Conservation (phyloP, 768 basidiomycete species). For the Rhodotorula babjevae region DNA sequence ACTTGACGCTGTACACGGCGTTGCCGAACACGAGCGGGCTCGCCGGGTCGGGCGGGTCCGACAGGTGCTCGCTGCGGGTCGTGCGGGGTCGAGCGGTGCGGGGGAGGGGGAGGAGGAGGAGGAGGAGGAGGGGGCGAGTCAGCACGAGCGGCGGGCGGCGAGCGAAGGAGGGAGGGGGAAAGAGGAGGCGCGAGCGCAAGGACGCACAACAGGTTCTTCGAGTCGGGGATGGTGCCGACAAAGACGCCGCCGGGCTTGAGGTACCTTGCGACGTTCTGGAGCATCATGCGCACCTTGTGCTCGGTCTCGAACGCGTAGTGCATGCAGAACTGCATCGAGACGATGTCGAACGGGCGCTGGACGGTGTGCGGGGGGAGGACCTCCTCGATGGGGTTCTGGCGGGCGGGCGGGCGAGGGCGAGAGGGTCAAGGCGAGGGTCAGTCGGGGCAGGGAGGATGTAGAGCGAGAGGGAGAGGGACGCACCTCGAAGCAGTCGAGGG, state of each 20-base stretch:
- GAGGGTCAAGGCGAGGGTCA: neutral
- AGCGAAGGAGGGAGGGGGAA: neutral
- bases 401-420: neutral
- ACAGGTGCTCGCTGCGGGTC: slow-evolving; percentile 63
- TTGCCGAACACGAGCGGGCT: slow-evolving; percentile 81
- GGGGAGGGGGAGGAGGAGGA: neutral
- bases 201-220: slow-evolving; percentile 72
- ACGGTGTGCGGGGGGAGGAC: slow-evolving; percentile 53
- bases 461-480: slow-evolving; percentile 22
- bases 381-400: slow-evolving; percentile 60
- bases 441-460: too few species aligned
- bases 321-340: slow-evolving; percentile 99
- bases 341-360: slow-evolving; percentile 72
- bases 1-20: slow-evolving; percentile 79
- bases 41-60: slow-evolving; percentile 55
- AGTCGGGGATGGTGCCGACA: slow-evolving; percentile 93
- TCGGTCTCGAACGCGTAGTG: slow-evolving; percentile 97
- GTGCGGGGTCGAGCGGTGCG: too few species aligned
- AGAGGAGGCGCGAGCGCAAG: neutral
- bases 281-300: slow-evolving; percentile 81
- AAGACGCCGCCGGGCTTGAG: slow-evolving; percentile 82
- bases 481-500: slow-evolving; percentile 79
- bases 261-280: slow-evolving; percentile 77
- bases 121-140: neutral
- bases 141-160: too few species aligned